Conservation (phyloP, 1,284 basidiomycete species). For the Apiotrichum sp. region DNA sequence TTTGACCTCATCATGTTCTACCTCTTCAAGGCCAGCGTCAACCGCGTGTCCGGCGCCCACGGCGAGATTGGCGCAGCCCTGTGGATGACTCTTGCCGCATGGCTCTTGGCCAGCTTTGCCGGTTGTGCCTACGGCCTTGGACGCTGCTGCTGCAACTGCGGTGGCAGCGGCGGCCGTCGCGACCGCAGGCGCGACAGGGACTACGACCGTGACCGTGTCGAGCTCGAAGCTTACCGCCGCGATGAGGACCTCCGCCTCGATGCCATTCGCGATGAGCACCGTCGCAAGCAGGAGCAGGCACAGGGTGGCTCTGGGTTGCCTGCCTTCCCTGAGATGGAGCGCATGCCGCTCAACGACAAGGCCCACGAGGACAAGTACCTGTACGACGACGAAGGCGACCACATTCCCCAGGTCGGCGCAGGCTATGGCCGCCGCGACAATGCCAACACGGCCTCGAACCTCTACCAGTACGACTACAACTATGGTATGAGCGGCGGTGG, state of each 20-base stretch:
- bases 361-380: conserved; percentile 36
- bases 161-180: conserved; percentile 54
- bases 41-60: conserved; percentile 58
- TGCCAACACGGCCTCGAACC: not conserved
- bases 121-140: conserved; percentile 78
- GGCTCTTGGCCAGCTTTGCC: conserved; percentile 72
- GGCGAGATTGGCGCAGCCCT: conserved; percentile 71
- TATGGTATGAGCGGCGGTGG: conserved; percentile 8
- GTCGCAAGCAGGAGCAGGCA: conserved; percentile 33
- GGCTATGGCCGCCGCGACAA: conserved; percentile 19
- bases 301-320: conserved; percentile 27
- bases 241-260: conserved; percentile 29
- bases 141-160: conserved; percentile 74
- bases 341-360: conserved; percentile 28
- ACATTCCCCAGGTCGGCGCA: conserved; percentile 29
- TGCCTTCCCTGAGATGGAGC: conserved; percentile 31
- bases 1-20: conserved; percentile 83
- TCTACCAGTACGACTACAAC: conserved; percentile 9
- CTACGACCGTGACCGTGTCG: conserved; percentile 21
- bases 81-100: conserved; percentile 79
- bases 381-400: conserved; percentile 19
- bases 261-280: conserved; percentile 36
- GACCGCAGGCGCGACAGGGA: conserved; percentile 22
- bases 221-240: conserved; percentile 15
- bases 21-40: conserved; percentile 69